Base-by-base conservation (phyloP, 768 basidiomycete species). In the Rubroboletus pulcherrimus region DNA sequence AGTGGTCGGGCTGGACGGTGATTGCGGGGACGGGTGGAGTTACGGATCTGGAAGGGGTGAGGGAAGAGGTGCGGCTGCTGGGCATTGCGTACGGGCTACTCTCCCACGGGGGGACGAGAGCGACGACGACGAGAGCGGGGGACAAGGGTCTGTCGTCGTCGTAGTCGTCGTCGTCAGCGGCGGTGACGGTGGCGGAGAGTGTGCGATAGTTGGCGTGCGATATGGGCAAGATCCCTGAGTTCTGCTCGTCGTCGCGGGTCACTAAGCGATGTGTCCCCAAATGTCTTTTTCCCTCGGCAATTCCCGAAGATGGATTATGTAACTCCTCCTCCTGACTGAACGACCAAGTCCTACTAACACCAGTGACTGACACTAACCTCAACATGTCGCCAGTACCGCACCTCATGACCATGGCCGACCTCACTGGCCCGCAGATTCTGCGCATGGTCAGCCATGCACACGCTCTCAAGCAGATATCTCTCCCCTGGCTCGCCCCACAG, bases 401-500 rank as follows among this genome's bases (percentile, higher is more conserved):
- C 71, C 77, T 97, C 2, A 82, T 95, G 81, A 90, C 91, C 9
- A 78, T 97, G 61, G 96, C 93, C 4, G 95, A 98, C 76, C 82
- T 98, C 19, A 79, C 81, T 34, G 84, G 81, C 14, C 78, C 79
- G 2, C 89, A 96, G 67, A 91, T 98, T 39, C 67, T 77, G 45
- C 78, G 80, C 2, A 66, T 93, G 34, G 70, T 98, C 37, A 63
- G 68, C 2, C 84, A 89, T 66, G 83, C 95, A 0, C 74, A 83
- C 61, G 58, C 73, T 21, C 80, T 91, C 57, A 92, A 92, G 61
- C 77, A 77, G 19, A 67, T 74, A 6, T 81, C 88, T 9, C 59
- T 72, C n/a, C 87, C 85, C 46, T 91, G 86, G 87, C 79, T 91
- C 33, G 63, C 67, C 5, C 88, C 89, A 3, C 78, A 81, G 48